A percentile compares a stretch with the other conserved stretches of the same genome.
Conservation (phyloP, 768 basidiomycete species). For the Xerocomus brunneocitrinus region DNA sequence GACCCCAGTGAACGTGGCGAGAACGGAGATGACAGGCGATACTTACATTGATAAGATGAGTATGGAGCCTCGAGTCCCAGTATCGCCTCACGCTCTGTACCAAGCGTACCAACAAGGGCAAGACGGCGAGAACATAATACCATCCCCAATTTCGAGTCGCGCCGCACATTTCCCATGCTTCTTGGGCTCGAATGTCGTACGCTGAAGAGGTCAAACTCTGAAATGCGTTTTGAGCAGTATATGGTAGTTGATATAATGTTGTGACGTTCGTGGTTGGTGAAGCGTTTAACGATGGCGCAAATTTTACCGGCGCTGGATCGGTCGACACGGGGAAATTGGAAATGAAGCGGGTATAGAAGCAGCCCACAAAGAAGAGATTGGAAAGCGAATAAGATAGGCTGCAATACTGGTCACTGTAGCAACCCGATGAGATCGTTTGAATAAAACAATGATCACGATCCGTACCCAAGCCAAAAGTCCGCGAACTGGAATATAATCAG, state of each 20-base stretch:
- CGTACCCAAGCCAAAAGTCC: conserved; percentile 88
- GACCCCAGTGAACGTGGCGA: conserved; percentile 1
- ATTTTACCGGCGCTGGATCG: not conserved
- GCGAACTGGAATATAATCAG: conserved; percentile 49
- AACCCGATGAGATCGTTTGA: conserved; percentile 7
- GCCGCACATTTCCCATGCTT: conserved; percentile 42
- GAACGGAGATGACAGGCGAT: not conserved
- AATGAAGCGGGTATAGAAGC: conserved; percentile 50
- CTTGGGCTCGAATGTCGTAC: conserved; percentile 35
- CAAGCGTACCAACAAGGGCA: conserved; percentile 76
- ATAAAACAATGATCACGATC: not conserved
- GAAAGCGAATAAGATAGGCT: conserved; percentile 73
- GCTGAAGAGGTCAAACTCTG: conserved; percentile 1
- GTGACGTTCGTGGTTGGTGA: not conserved
- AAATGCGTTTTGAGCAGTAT: not conserved
- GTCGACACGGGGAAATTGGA: conserved; percentile 40
- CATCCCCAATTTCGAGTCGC: conserved; percentile 52
- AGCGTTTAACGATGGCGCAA: conserved; percentile 26
- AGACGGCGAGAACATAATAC: conserved; percentile 50
- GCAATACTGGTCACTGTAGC: conserved; percentile 70
- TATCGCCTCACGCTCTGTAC: conserved; percentile 88
- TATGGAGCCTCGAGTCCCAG: conserved; percentile 62
- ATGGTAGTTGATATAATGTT: not conserved
- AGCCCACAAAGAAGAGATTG: conserved; percentile 68
- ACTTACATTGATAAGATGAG: conserved; percentile 83